phyloP scores from a whole-genome alignment of 192 early-diverging fungal genomes.

The Backusella parvicylindrica region DNA sequence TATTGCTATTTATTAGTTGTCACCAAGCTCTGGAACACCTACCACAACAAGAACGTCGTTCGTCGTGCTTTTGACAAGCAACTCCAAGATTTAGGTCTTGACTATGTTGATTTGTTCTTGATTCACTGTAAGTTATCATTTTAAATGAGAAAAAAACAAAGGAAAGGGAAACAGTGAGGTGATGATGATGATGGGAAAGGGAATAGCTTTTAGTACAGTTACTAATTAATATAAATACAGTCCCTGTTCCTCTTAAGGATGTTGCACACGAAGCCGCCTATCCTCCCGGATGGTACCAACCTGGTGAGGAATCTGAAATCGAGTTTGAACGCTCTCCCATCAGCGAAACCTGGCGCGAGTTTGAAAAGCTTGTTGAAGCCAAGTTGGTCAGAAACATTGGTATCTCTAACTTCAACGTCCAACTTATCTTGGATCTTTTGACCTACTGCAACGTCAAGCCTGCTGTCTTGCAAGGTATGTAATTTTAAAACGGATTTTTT shows the following conservation, averaged over 20 bases:
- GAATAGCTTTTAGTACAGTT: neutral
- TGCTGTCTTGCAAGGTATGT: slow-evolving; percentile 55
- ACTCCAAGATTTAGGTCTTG: slow-evolving; percentile 46
- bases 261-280: slow-evolving; percentile 40
- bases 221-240: neutral
- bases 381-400: slow-evolving; percentile 60
- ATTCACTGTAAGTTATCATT: slow-evolving; percentile 52
- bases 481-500: neutral
- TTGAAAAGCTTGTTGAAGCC: slow-evolving; percentile 63
- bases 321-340: slow-evolving; percentile 43
- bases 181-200: neutral
- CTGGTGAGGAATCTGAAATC: slow-evolving; percentile 18
- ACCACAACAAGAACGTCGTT: slow-evolving; percentile 49
- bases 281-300: slow-evolving; percentile 43
- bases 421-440: slow-evolving; percentile 50
- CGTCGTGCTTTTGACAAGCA: slow-evolving; percentile 49
- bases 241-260: slow-evolving; percentile 46
- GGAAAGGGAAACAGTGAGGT: neutral
- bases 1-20: slow-evolving; percentile 7
- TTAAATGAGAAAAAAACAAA: neutral
- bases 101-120: slow-evolving; percentile 64
- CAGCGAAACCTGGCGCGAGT: slow-evolving; percentile 62
- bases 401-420: slow-evolving; percentile 65
- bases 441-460: slow-evolving; percentile 60
- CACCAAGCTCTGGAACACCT: slow-evolving; percentile 61